phyloP scores from a whole-genome alignment of 2,329 filamentous ascomycete genomes.

The Penicillium sp. region DNA sequence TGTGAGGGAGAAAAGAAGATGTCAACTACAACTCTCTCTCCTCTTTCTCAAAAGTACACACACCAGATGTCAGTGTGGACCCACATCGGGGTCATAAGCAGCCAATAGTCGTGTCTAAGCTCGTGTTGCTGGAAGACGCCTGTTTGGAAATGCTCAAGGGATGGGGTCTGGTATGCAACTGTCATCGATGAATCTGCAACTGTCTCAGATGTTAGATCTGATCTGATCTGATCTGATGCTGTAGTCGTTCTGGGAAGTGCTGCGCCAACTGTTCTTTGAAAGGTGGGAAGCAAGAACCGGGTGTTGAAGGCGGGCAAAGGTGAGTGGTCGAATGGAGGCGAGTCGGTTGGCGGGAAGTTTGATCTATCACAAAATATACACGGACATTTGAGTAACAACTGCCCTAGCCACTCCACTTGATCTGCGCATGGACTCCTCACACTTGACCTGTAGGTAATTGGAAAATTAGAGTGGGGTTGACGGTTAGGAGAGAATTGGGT shows the following conservation, averaged over 20 bases:
- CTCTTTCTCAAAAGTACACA: slow-evolving; percentile 10
- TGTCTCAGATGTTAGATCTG: too few relatives aligned
- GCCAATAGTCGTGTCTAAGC: not conserved
- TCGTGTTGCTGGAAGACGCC: not conserved
- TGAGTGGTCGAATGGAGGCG: not conserved
- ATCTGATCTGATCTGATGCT: too few relatives aligned
- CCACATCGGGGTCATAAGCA: slow-evolving; percentile 10
- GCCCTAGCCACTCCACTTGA: too few relatives aligned
- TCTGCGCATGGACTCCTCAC: slow-evolving; percentile 10
- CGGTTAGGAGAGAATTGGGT: too few relatives aligned
- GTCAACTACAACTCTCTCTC: not conserved
- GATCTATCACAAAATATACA: slow-evolving; percentile 20
- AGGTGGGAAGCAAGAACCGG: not conserved
- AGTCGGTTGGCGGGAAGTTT: slow-evolving; percentile 1
- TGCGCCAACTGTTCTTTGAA: not conserved
- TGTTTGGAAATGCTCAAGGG: not conserved
- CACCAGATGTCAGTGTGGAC: slow-evolving; percentile 21
- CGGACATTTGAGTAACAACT: not conserved
- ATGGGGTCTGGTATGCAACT: not conserved
- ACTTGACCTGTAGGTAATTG: slow-evolving; percentile 1
- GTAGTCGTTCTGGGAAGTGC: not conserved
- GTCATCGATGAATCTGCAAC: too few relatives aligned
- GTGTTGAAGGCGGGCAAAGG: not conserved
- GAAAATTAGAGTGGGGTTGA: not conserved
- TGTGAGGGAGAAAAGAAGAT: slow-evolving; percentile 4